These are phyloP conservation scores for Cyberlindnera xishuangbannaensis DNA, from an alignment of 805 yeast species.

Conservation along the genomic window DNA sequence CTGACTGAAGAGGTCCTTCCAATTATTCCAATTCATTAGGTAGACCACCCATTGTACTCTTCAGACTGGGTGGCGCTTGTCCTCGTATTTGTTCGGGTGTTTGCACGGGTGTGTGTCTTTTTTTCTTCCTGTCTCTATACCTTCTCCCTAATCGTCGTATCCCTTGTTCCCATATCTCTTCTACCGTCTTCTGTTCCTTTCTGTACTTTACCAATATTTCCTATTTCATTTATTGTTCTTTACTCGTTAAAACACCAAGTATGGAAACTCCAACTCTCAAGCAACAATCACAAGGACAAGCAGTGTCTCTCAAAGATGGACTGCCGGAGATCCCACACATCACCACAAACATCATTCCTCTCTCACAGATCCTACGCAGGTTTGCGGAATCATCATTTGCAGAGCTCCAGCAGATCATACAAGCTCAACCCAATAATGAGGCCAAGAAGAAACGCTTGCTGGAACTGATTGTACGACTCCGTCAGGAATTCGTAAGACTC, in stretches of 20 bases:
- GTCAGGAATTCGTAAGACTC: slow-evolving; percentile 80
- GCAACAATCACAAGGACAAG: slow-evolving; percentile 4
- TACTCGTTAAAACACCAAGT: background rate
- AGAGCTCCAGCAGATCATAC: slow-evolving; percentile 55
- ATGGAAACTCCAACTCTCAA: slow-evolving; percentile 8
- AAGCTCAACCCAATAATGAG: slow-evolving; percentile 55
- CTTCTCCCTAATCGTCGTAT: background rate
- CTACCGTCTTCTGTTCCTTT: background rate
- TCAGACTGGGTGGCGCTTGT: too few species aligned
- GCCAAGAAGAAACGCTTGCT: slow-evolving; percentile 64
- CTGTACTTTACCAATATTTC: background rate
- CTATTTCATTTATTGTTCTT: background rate
- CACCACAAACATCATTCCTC: slow-evolving; percentile 61
- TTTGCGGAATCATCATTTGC: slow-evolving; percentile 57
- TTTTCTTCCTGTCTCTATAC: too few species aligned
- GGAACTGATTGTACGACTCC: slow-evolving; percentile 58
- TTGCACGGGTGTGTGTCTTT: too few species aligned
- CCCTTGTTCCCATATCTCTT: background rate
- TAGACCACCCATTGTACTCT: too few species aligned
- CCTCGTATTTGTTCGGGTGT: too few species aligned
- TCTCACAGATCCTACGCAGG: slow-evolving; percentile 52
- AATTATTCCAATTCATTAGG: too few species aligned
- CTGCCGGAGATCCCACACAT: slow-evolving; percentile 60
- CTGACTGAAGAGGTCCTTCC: too few species aligned
- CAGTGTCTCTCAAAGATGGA: slow-evolving; percentile 2